Evolutionary conservation across 2,329 filamentous ascomycete genomes (phyloP).

Genomic region (Calonectria pseudoreteaudii): DNA sequence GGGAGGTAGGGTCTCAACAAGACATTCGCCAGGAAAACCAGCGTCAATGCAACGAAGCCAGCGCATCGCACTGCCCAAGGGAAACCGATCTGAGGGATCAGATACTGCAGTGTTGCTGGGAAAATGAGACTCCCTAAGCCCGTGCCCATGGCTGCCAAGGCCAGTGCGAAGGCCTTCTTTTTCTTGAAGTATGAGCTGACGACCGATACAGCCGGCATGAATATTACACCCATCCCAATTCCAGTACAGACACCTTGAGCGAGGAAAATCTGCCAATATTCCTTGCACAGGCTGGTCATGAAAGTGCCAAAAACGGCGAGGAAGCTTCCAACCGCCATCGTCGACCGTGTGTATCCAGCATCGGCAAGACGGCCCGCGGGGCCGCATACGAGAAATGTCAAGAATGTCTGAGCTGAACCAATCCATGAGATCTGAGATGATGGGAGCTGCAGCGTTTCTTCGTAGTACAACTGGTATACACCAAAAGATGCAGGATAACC

Average conservation of each 20-base stretch:
- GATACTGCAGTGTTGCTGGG: slow-evolving; percentile 66
- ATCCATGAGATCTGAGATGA: slow-evolving; percentile 57
- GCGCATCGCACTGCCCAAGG: slow-evolving; percentile 73
- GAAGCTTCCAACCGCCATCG: slow-evolving; percentile 54
- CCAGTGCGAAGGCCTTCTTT: slow-evolving; percentile 68
- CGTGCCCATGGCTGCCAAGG: slow-evolving; percentile 69
- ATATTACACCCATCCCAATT: slow-evolving; percentile 66
- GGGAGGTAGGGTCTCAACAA: slow-evolving; percentile 59
- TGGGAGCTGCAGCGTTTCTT: slow-evolving; percentile 49
- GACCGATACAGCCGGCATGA: slow-evolving; percentile 70
- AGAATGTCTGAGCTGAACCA: slow-evolving; percentile 63
- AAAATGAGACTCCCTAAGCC: slow-evolving; percentile 68
- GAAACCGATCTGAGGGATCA: slow-evolving; percentile 70
- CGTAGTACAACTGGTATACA: slow-evolving; percentile 65
- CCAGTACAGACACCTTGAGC: slow-evolving; percentile 65
- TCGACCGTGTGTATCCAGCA: slow-evolving; percentile 59
- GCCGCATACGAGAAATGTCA: slow-evolving; percentile 62
- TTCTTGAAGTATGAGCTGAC: slow-evolving; percentile 72
- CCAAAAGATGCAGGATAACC: slow-evolving; percentile 63
- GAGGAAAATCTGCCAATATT: slow-evolving; percentile 66
- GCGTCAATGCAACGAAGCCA: slow-evolving; percentile 69
- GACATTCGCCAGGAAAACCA: slow-evolving; percentile 54
- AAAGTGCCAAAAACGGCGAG: slow-evolving; percentile 61
- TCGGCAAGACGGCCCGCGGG: slow-evolving; percentile 63
- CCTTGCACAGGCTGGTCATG: slow-evolving; percentile 56